Evolutionary conservation across 2,329 filamentous ascomycete species (phyloP), one percentile per base, ranked within the genome.

Genomic region (Fusarium odoratissimum): DNA sequence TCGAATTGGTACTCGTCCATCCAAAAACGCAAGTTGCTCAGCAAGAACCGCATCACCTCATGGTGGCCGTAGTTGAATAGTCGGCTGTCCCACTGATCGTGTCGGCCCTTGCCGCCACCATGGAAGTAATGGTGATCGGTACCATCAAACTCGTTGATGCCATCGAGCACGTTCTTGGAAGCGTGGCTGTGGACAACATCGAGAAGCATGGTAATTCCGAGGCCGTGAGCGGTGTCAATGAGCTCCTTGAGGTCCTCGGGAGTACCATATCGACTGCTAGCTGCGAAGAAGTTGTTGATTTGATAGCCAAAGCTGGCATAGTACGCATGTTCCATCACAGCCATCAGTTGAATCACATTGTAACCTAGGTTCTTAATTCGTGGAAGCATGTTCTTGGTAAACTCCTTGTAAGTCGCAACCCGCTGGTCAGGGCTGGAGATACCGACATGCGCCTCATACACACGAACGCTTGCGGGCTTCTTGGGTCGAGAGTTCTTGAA

Each of bases 281-380:
- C 95, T 33, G 96, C 96, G 78, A 98, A 99, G 87, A 99, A 99
- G 83, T 93, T 98, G 86, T 98, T 99, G 84, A 99, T 91, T 83
- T 99, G 96, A 82, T 99, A 99, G 51, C 96, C 96, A 78, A 99
- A 99, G 79, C 95, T 98, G 78, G 96, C 96, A 81, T 99, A 99
- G 87, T 99, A 99, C 55, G 96, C 96, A 83, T 99, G 96, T 81
- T 99, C 96, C 95, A 99, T 99, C 79, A 99, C 88, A 49, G 96
- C 96, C 96, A 99, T 99, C 72, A 99, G 87, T 81, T 99, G 96
- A 75, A 99, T 98, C 60, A 95, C 93, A 80, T 99, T 98, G 86
- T 99, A 99, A 44, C 95, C 96, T 46, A 98, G 86, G 72, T 91
- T 86, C 79, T 95, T 92, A 84, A 99, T 98, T 64, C 95, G 90